phyloP scores from a whole-genome alignment of 23 red algal genomes.

The Gracilaria caudata region DNA sequence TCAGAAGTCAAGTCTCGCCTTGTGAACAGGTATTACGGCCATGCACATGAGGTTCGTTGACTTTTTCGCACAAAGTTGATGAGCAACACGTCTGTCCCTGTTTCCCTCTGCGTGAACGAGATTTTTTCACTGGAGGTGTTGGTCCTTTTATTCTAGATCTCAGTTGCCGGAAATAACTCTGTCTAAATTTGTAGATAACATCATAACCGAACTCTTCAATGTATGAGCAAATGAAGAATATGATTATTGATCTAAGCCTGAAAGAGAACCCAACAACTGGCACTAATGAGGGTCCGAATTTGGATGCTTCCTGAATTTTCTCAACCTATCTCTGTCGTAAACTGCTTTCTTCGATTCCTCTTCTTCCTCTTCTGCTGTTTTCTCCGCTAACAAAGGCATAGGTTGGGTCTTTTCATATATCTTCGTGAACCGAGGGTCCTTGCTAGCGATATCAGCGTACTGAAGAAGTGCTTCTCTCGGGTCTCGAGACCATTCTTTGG shows the following conservation, averaged over 20 bases:
- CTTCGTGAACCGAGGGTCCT: conserved; percentile 60
- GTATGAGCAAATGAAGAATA: background rate
- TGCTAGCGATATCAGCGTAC: conserved; percentile 48
- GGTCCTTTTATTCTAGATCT: background rate
- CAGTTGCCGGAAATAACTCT: background rate
- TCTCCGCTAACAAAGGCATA: conserved; percentile 33
- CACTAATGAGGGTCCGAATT: conserved; percentile 5
- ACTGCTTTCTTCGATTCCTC: conserved; percentile 56
- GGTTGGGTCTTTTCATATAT: conserved; percentile 62
- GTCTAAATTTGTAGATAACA: background rate
- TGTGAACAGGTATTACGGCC: conserved; percentile 96
- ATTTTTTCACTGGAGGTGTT: background rate
- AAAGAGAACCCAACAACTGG: background rate
- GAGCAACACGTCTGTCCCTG: background rate
- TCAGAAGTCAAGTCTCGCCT: conserved; percentile 75
- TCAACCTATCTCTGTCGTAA: conserved; percentile 63
- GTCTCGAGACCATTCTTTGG: conserved; percentile 48
- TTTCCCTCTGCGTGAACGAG: background rate
- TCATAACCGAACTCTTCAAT: background rate
- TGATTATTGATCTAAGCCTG: background rate
- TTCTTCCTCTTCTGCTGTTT: conserved; percentile 69
- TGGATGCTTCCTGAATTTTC: conserved; percentile 19
- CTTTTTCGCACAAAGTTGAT: background rate
- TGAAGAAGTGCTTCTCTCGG: conserved; percentile 61
- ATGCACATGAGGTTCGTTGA: conserved; percentile 72